Evolutionary conservation across 192 early-diverging fungal genomes (phyloP).

Genomic region (Coemansia sp.): DNA sequence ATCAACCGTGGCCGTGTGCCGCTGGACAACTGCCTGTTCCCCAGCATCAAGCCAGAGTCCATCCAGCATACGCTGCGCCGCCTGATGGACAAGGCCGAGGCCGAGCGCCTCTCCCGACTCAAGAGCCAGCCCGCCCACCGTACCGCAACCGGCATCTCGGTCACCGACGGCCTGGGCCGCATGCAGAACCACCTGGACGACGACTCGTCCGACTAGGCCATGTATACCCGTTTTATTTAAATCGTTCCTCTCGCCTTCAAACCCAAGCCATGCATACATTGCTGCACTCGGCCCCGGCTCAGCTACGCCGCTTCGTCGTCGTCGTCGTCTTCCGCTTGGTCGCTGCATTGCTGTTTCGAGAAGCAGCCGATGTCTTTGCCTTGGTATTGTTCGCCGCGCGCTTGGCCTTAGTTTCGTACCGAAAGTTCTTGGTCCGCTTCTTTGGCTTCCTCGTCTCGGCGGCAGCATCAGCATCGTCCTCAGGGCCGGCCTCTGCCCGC

Average conservation of each 20-base stretch:
- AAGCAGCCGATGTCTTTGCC: not conserved
- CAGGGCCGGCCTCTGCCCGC: not conserved
- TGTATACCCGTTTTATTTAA: not conserved
- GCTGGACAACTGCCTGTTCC: constrained; percentile 36
- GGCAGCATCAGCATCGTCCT: not conserved
- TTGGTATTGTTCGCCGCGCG: constrained; percentile 8
- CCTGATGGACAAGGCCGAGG: constrained; percentile 5
- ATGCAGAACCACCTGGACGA: not conserved
- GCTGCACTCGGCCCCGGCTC: not conserved
- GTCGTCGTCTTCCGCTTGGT: not conserved
- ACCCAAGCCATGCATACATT: not conserved
- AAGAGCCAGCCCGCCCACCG: constrained; percentile 8
- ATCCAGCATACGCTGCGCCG: constrained; percentile 10
- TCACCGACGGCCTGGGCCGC: constrained; percentile 24
- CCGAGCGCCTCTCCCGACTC: not conserved
- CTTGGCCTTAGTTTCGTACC: constrained; percentile 46
- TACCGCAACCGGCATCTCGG: constrained; percentile 6
- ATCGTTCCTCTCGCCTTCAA: not conserved
- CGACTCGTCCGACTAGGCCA: not conserved
- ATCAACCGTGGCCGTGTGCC: constrained; percentile 23
- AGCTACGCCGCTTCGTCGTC: not conserved
- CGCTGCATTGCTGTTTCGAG: not conserved
- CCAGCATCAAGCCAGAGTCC: constrained; percentile 20
- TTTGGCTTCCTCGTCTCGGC: constrained; percentile 5
- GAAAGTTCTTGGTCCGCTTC: constrained; percentile 29